Evolutionary conservation across 345 rosid species (phyloP), one percentile per base, ranked within the genome.

Genomic region (Kandelia obovata): DNA sequence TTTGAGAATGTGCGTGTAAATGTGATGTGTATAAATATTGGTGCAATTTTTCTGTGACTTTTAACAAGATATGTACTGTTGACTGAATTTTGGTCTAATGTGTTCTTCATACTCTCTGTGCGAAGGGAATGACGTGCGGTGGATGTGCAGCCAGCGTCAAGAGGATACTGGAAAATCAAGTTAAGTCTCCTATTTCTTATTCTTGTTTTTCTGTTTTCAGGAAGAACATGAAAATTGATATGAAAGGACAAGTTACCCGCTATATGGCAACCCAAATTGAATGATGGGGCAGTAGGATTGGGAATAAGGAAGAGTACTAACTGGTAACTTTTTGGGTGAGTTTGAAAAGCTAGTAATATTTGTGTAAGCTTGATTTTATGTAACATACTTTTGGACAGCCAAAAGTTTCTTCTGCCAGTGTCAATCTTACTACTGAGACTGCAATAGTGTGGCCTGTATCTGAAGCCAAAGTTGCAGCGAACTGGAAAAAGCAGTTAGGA

Each of bases 61-160:
- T 17, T 43, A 43, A 43, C 47, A 13, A 43, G 17, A 43, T 43
- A 0, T 13, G 19, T 13, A 13, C 49, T 43, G 49, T 43, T 43
- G 49, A 43, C 19, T 13, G 49, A 43, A 43, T 43, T 43, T 43
- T 43, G 49, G 49, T 15, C 49, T 43, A 43, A 43, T 43, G 49
- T 15, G 13, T 17, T 28, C 68, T 71, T 7, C 60, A 25, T 60
- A 28, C 27, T 58, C 27, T 63, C 60, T 59, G 5, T 69, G 69
- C 26, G 63, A 61, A 92, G 99, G 97, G 99, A 77, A 95, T 95
- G 99, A 81, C 89, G 1, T 95, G 99, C 68, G 99, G 99, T n/a
- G 99, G 97, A 68, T 95, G 99, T 69, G 97, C 96, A 6, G 91
- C 97, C 5, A 95, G 96, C 72, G 99, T 95, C 64, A 95, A 92